Conservation (phyloP, 2,329 filamentous ascomycete genomes). For the Pestalotiopsis sp. region DNA sequence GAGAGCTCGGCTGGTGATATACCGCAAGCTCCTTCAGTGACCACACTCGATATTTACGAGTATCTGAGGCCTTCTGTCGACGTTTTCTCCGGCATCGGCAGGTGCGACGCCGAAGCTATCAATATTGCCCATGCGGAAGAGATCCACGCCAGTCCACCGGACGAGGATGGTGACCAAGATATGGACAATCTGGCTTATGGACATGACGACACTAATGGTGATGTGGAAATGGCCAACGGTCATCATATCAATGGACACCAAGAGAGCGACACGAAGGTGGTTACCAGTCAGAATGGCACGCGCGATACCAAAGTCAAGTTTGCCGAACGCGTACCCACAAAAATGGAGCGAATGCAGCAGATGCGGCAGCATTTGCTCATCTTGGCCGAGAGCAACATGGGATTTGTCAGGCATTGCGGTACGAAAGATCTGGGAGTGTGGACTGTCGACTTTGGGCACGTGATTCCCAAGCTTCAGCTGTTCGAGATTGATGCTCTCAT, state of each 20-base stretch:
- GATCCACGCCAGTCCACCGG: constrained; percentile 39
- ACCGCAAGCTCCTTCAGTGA: constrained; percentile 40
- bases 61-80: constrained; percentile 54
- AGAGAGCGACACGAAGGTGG: constrained; percentile 12
- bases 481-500: constrained; percentile 82
- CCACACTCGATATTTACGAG: constrained; percentile 58
- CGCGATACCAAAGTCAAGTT: constrained; percentile 51
- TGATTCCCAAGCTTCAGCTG: constrained; percentile 72
- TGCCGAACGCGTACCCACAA: constrained; percentile 44
- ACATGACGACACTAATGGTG: constrained; percentile 38
- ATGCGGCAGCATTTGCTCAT: constrained; percentile 75
- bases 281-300: constrained; percentile 23
- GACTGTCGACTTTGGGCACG: constrained; percentile 78
- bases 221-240: constrained; percentile 15
- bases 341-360: constrained; percentile 53
- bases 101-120: constrained; percentile 39
- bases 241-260: constrained; percentile 28
- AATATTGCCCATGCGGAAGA: constrained; percentile 50
- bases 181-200: constrained; percentile 32
- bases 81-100: constrained; percentile 59
- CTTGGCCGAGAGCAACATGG: constrained; percentile 68
- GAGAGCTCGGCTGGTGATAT: constrained; percentile 38
- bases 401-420: constrained; percentile 70
- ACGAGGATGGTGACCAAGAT: constrained; percentile 28
- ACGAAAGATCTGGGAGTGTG: constrained; percentile 69